Evolutionary conservation across 768 basidiomycete genomes (phyloP).

Genomic region (Pulveroboletus ravenelii): DNA sequence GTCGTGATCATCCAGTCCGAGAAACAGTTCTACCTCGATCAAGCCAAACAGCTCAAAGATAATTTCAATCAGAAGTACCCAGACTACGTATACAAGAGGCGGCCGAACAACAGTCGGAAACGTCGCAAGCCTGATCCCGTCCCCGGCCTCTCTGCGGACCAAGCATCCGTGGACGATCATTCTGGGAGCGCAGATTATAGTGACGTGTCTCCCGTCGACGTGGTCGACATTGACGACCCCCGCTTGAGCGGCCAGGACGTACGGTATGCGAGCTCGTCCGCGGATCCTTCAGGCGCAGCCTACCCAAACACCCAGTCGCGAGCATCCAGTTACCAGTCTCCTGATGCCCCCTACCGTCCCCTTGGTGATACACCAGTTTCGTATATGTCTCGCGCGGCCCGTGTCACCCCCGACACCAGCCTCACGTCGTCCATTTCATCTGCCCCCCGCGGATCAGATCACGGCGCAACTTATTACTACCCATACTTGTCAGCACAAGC

Average conservation of each 20-base stretch:
- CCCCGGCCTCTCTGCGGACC: constrained; percentile 27
- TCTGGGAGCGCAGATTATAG: constrained; percentile 28
- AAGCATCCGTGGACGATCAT: constrained; percentile 31
- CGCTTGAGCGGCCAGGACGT: constrained; percentile 14
- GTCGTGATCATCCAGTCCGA: constrained; percentile 45
- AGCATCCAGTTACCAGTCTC: constrained; percentile 22
- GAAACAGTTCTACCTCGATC: constrained; percentile 85
- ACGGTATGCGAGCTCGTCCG: constrained; percentile 18
- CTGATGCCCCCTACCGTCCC: constrained; percentile 23
- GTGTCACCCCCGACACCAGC: constrained; percentile 24
- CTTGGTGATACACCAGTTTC: constrained; percentile 25
- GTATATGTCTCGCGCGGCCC: constrained; percentile 26
- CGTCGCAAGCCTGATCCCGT: constrained; percentile 41
- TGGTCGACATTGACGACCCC: constrained; percentile 21
- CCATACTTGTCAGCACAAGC: constrained; percentile 20
- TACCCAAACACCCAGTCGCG: constrained; percentile 15
- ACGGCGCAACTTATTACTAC: constrained; percentile 21
- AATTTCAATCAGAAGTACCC: constrained; percentile 82
- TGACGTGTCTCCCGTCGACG: constrained; percentile 39
- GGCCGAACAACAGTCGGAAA: constrained; percentile 83
- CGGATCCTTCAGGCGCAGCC: constrained; percentile 16
- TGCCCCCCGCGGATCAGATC: constrained; percentile 25
- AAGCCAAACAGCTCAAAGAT: constrained; percentile 82
- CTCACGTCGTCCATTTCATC: constrained; percentile 19
- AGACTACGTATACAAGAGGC: constrained; percentile 83